phyloP scores from a whole-genome alignment of 495 filamentous ascomycete species.

The Talaromyces thailandensis region DNA sequence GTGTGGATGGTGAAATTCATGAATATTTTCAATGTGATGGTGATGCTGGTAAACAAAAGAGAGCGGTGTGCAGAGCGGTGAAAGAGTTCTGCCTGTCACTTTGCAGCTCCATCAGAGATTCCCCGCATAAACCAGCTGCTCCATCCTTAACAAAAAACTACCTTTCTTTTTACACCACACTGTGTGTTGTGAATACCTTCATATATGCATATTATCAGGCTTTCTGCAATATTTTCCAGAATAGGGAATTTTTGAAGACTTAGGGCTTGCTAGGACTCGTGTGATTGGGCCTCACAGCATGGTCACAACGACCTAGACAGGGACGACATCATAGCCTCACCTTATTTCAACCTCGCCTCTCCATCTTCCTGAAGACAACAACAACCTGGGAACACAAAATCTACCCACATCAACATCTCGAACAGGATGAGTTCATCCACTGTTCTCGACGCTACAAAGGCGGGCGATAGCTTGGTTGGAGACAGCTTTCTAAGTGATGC shows the following conservation, averaged over 20 bases:
- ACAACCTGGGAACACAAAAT: background rate
- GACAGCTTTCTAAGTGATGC: background rate
- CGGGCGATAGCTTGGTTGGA: background rate
- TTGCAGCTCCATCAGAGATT: background rate
- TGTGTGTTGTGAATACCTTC: background rate
- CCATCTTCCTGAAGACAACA: background rate
- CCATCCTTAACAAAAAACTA: background rate
- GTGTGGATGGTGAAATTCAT: background rate
- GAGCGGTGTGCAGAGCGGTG: background rate
- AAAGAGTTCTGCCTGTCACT: background rate
- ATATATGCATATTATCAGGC: background rate
- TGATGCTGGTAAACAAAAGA: background rate
- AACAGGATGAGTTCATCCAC: background rate
- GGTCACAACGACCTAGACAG: background rate
- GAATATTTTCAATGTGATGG: background rate
- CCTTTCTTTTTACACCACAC: background rate
- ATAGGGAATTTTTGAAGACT: background rate
- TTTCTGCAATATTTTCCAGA: background rate
- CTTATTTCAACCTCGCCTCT: background rate
- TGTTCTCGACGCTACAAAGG: background rate
- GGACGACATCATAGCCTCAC: slow-evolving; percentile 1
- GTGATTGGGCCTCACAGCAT: background rate
- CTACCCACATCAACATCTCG: background rate
- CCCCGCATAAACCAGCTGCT: slow-evolving; percentile 3
- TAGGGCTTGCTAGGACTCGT: background rate